These are phyloP conservation scores for Phytophthora vignae DNA, from an alignment of 352 stramenopile species.

Conservation along the genomic window DNA sequence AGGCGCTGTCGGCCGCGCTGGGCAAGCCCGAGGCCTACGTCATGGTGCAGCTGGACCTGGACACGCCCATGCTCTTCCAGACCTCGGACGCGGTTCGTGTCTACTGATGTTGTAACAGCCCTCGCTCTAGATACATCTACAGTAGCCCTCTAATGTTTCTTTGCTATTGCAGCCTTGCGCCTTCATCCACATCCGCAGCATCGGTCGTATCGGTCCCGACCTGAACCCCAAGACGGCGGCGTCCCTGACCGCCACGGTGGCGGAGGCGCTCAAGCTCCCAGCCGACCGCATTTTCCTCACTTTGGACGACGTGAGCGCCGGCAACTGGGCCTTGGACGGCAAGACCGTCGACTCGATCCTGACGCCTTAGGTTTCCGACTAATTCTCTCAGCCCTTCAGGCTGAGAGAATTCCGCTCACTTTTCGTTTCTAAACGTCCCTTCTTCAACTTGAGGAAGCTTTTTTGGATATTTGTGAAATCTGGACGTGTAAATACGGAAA, in stretches of 20 bases:
- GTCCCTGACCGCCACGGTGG: slow-evolving; percentile 32
- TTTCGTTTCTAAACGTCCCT: too few species aligned
- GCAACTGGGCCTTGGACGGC: slow-evolving; percentile 42
- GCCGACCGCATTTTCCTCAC: slow-evolving; percentile 50
- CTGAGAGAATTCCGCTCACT: too few species aligned
- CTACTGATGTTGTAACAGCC: background rate
- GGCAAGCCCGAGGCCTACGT: slow-evolving; percentile 43
- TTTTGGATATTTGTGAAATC: too few species aligned
- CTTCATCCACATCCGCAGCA: slow-evolving; percentile 47
- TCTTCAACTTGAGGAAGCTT: too few species aligned
- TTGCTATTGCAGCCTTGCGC: slow-evolving; percentile 41
- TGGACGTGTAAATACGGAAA: too few species aligned
- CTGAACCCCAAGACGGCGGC: slow-evolving; percentile 42
- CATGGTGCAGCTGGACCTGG: slow-evolving; percentile 55
- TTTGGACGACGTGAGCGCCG: slow-evolving; percentile 39
- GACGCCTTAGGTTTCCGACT: too few species aligned
- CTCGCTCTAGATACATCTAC: too few species aligned
- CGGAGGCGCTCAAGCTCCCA: slow-evolving; percentile 31
- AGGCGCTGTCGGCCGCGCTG: slow-evolving; percentile 45
- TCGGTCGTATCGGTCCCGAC: slow-evolving; percentile 44
- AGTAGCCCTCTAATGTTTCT: background rate
- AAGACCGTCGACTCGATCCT: background rate
- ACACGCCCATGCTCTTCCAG: slow-evolving; percentile 44
- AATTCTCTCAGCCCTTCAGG: too few species aligned
- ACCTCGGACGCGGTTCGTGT: slow-evolving; percentile 34